These are phyloP conservation scores for Leptosphaerulina australis DNA, from an alignment of 2,329 filamentous ascomycete species.

Conservation along the genomic window DNA sequence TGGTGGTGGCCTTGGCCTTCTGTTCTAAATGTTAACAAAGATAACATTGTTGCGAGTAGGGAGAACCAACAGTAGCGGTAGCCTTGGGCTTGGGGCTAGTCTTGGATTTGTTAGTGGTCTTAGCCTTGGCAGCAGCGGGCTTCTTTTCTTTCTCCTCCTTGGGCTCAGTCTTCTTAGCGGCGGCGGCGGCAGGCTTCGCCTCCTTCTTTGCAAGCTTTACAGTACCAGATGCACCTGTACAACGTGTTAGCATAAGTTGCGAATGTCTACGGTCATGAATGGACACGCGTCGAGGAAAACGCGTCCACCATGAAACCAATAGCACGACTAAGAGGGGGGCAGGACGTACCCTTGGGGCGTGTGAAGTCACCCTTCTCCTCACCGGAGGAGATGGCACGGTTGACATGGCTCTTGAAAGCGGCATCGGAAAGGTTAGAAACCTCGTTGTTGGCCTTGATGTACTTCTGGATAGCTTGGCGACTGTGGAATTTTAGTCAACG, in stretches of 20 bases:
- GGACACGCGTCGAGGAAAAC: constrained; percentile 1
- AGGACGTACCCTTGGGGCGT: constrained; percentile 84
- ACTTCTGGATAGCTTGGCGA: constrained; percentile 77
- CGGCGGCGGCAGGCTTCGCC: constrained; percentile 40
- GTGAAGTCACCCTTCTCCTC: constrained; percentile 86
- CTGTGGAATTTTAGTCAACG: constrained; percentile 54
- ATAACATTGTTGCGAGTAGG: background rate
- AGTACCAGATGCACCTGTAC: constrained; percentile 77
- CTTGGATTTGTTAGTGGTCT: constrained; percentile 28
- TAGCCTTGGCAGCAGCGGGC: constrained; percentile 38
- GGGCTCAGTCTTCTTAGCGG: constrained; percentile 38
- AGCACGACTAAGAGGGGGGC: background rate
- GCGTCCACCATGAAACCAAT: background rate
- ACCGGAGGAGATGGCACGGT: constrained; percentile 80
- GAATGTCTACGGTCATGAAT: background rate
- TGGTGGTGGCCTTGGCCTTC: constrained; percentile 43
- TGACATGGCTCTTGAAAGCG: constrained; percentile 77
- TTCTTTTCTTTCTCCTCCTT: constrained; percentile 45
- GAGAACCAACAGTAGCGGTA: constrained; percentile 32
- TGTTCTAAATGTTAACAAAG: constrained; percentile 23
- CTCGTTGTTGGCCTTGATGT: constrained; percentile 74
- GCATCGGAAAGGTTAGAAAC: constrained; percentile 60
- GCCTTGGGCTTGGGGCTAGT: constrained; percentile 33
- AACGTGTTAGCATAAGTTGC: constrained; percentile 34
- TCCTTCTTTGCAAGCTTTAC: constrained; percentile 92